Evolutionary conservation across 352 stramenopile genomes (phyloP).

Genomic region (Vaucheria bursata): DNA sequence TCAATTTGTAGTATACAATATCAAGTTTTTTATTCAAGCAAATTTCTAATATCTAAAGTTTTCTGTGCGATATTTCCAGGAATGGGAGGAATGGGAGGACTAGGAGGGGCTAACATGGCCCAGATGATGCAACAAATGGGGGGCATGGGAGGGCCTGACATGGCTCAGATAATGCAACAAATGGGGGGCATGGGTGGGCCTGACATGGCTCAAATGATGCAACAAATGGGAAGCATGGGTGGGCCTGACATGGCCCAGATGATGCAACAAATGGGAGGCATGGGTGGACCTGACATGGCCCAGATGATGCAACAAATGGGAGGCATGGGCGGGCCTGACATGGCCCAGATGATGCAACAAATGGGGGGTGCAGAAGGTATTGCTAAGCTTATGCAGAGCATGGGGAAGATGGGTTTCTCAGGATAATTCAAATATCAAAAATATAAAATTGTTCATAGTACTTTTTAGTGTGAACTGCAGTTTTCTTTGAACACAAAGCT

Average conservation of each 20-base stretch:
- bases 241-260: constrained; percentile 16
- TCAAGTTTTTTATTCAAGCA: not conserved
- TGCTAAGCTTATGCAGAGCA: not conserved
- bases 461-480: too few relatives aligned
- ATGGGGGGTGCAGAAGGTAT: not conserved
- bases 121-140: not conserved
- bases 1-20: not conserved
- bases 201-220: not conserved
- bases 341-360: not conserved
- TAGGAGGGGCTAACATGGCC: not conserved
- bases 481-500: too few relatives aligned
- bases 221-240: not conserved
- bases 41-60: not conserved
- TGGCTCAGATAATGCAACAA: not conserved
- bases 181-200: not conserved
- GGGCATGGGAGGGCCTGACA: not conserved
- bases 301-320: constrained; percentile 8
- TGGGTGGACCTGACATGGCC: not conserved
- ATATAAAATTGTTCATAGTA: too few relatives aligned
- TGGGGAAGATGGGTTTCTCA: too few relatives aligned
- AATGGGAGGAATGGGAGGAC: not conserved
- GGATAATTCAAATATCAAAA: too few relatives aligned
- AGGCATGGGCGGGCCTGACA: not conserved
- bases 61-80: not conserved
- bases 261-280: not conserved